Conservation (phyloP, 768 basidiomycete species). For the Rhodotorula graminis region DNA sequence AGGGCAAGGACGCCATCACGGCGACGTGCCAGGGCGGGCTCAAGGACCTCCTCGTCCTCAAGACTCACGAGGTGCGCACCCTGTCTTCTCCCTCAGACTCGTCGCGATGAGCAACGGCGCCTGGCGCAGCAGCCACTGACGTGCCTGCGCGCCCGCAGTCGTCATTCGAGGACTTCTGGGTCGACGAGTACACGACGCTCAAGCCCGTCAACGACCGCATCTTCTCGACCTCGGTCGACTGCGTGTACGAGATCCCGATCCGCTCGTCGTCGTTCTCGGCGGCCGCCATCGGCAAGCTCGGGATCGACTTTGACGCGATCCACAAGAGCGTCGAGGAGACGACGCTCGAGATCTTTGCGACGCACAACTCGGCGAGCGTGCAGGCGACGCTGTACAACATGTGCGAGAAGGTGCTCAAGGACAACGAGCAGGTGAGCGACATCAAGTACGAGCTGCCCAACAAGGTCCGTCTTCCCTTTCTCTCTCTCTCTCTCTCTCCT, state of each 20-base stretch:
- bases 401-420: conserved; percentile 59
- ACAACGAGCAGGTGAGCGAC: conserved; percentile 58
- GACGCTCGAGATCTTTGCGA: conserved; percentile 76
- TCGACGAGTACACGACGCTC: conserved; percentile 66
- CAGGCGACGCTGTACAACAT: conserved; percentile 67
- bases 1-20: conserved; percentile 59
- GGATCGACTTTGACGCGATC: conserved; percentile 60
- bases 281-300: conserved; percentile 42
- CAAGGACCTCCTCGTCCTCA: conserved; percentile 58
- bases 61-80: conserved; percentile 51
- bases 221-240: conserved; percentile 83
- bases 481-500: neutral
- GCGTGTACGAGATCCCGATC: conserved; percentile 46
- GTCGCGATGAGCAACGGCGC: too few species aligned
- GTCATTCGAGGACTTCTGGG: conserved; percentile 58
- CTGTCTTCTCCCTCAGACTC: neutral
- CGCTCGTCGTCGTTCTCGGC: conserved; percentile 50
- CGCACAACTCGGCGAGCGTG: conserved; percentile 67
- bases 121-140: too few species aligned
- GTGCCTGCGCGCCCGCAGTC: conserved; percentile 51
- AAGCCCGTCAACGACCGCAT: conserved; percentile 75
- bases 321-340: conserved; percentile 55
- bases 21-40: conserved; percentile 55
- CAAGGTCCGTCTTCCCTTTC: conserved; percentile 26
- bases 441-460: conserved; percentile 80